Evolutionary conservation across 805 yeast species (phyloP), one percentile per base, ranked within the genome.

Genomic region (Myxozyma mucilagina): DNA sequence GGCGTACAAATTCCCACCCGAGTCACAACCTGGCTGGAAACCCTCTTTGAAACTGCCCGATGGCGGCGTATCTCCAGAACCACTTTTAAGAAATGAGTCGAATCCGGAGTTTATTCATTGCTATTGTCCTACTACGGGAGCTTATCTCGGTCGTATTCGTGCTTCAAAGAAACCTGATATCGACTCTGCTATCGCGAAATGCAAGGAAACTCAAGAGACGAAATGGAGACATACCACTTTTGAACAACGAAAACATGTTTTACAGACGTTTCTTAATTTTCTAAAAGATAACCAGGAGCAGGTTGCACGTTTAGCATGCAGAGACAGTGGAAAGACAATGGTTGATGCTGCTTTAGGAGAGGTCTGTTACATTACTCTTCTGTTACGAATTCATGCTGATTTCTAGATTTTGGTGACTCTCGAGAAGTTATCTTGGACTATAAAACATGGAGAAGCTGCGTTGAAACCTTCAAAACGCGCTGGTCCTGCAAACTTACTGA

Each of bases 41-140:
- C 45, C 35, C n/a, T 20, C 32, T 4, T 9, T 38, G 13, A 36
- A n/a, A 13, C 34, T 39, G 13, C 48, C 48, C 11, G n/a, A 8
- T 1, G 47, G 16, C 9, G 50, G n/a, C n/a, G n/a, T 38, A 4
- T 45, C 57, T 36, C 31, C 44, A 10, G 8, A n/a, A 11, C 57
- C 57, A 3, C 29, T 29, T 2, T 18, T 53, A 36, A 42, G 57
- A 8, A 43, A 42, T 4, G 29, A 41, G 18, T 14, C 32, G 7
- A 35, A 20, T 16, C 67, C 65, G 1, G 60, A 77, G 20, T 78
- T 75, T 65, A 89, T 93, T 63, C 92, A 90, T 70, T 84, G 92
- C 63, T 87, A 89, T 73, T 93, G 99, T 75, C 99, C 99, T 3
- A 97, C 98, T 0, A 94, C 98, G 0, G 96, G 97, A 38, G 97